Evolutionary conservation across 2,329 filamentous ascomycete genomes (phyloP).

Genomic region (Paecilomyces sp.): DNA sequence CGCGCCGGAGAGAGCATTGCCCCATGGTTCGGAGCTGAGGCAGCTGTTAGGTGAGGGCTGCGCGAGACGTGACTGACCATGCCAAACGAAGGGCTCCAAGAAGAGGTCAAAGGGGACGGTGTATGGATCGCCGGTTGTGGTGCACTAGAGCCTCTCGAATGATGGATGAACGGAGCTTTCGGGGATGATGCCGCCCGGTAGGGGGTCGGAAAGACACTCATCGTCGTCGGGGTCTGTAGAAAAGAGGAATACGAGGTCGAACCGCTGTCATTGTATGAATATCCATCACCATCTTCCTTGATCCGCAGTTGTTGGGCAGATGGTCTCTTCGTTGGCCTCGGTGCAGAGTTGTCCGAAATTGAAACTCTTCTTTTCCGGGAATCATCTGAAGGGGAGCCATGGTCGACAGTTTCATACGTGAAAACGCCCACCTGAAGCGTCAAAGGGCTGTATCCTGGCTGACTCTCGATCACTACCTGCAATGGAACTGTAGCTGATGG

Average conservation of each 20-base stretch:
- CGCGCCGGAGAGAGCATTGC: slow-evolving; percentile 40
- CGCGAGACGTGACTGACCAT: slow-evolving; percentile 38
- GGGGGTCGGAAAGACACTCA: slow-evolving; percentile 31
- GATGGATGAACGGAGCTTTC: slow-evolving; percentile 34
- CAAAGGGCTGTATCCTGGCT: slow-evolving; percentile 43
- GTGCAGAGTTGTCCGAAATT: slow-evolving; percentile 40
- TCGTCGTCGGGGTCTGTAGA: slow-evolving; percentile 41
- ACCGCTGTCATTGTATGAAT: slow-evolving; percentile 48
- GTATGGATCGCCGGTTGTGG: slow-evolving; percentile 40
- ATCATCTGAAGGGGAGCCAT: slow-evolving; percentile 32
- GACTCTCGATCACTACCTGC: slow-evolving; percentile 53
- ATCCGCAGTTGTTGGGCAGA: slow-evolving; percentile 42
- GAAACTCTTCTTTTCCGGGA: slow-evolving; percentile 53
- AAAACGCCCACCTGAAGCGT: slow-evolving; percentile 55
- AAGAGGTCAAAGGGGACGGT: slow-evolving; percentile 41
- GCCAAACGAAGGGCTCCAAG: slow-evolving; percentile 43
- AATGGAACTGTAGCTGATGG: slow-evolving; percentile 52
- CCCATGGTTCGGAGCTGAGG: slow-evolving; percentile 26
- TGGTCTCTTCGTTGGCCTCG: slow-evolving; percentile 42
- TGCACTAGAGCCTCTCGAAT: slow-evolving; percentile 30
- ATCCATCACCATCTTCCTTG: slow-evolving; percentile 44
- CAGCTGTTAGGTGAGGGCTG: slow-evolving; percentile 35
- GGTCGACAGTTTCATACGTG: slow-evolving; percentile 48
- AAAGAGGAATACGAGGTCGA: slow-evolving; percentile 44
- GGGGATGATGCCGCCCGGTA: slow-evolving; percentile 33